phyloP scores from a whole-genome alignment of 2,329 filamentous ascomycete species.

The Epichloe sibirici region DNA sequence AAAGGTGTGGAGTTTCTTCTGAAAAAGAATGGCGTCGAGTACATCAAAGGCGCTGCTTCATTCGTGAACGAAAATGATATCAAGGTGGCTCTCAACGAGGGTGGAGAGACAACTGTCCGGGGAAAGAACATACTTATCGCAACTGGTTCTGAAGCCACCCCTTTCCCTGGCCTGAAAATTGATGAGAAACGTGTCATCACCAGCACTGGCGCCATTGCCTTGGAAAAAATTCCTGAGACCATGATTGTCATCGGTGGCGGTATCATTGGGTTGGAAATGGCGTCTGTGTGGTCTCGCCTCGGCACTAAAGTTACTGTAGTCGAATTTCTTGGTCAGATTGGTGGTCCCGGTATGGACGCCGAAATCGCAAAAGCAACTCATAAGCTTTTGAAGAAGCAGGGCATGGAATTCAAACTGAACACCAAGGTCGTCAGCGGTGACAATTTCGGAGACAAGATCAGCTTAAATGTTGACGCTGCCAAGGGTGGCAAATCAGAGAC shows the following conservation, averaged over 20 bases:
- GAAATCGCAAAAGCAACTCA: constrained; percentile 87
- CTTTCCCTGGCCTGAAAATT: constrained; percentile 89
- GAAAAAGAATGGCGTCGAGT: constrained; percentile 99
- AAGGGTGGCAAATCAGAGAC: constrained; percentile 94
- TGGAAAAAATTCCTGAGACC: constrained; percentile 91
- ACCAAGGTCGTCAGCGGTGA: constrained; percentile 91
- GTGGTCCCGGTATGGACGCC: constrained; percentile 91
- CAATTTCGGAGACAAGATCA: constrained; percentile 61
- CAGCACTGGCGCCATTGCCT: constrained; percentile 84
- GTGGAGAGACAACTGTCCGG: constrained; percentile 74
- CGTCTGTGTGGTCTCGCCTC: constrained; percentile 89
- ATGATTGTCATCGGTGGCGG: constrained; percentile 96
- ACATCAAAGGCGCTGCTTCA: constrained; percentile 83
- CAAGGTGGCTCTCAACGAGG: constrained; percentile 80
- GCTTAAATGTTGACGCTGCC: constrained; percentile 76
- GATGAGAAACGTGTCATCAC: constrained; percentile 97
- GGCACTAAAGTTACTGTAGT: constrained; percentile 94
- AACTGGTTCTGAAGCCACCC: constrained; percentile 88
- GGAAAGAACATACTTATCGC: constrained; percentile 98
- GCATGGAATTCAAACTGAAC: constrained; percentile 94
- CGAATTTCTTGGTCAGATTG: constrained; percentile 91
- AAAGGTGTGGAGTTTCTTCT: constrained; percentile 97
- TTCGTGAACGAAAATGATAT: constrained; percentile 85
- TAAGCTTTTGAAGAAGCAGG: constrained; percentile 92
- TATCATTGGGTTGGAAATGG: constrained; percentile 99